These are phyloP conservation scores for Myriosclerotinia curreyana DNA, from an alignment of 2,329 filamentous ascomycete genomes.

Conservation along the genomic window DNA sequence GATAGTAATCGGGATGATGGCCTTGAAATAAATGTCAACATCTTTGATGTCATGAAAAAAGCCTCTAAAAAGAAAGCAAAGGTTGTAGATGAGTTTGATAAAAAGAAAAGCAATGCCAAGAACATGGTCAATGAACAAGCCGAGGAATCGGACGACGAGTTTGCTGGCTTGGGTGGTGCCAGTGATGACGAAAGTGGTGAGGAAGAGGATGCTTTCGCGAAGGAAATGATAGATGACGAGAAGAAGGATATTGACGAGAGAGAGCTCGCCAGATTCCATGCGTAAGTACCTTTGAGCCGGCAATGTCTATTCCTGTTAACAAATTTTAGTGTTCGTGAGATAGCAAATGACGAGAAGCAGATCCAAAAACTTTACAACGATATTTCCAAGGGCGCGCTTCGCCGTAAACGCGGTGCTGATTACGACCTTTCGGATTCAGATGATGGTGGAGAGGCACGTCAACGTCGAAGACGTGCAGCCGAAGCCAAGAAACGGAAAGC, in stretches of 20 bases:
- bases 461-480: conserved; percentile 79
- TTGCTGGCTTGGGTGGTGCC: conserved; percentile 84
- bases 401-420: conserved; percentile 76
- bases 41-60: conserved; percentile 60
- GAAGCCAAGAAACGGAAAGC: conserved; percentile 91
- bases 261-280: conserved; percentile 80
- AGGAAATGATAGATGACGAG: conserved; percentile 88
- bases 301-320: conserved; percentile 19
- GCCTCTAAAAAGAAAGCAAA: conserved; percentile 54
- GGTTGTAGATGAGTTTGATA: conserved; percentile 62
- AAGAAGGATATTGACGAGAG: conserved; percentile 75
- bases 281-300: conserved; percentile 57
- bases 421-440: conserved; percentile 88
- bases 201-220: conserved; percentile 68
- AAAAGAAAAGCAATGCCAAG: conserved; percentile 82
- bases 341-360: conserved; percentile 77
- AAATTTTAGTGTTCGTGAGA: conserved; percentile 66
- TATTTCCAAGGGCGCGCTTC: conserved; percentile 82
- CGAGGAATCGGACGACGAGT: conserved; percentile 97
- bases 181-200: conserved; percentile 84
- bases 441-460: conserved; percentile 74
- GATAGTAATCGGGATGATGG: conserved; percentile 35
- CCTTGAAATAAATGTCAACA: conserved; percentile 41
- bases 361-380: conserved; percentile 91
- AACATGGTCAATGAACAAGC: conserved; percentile 90